Conservation (phyloP, 2,329 filamentous ascomycete genomes). For the Lithohypha guttulata region DNA sequence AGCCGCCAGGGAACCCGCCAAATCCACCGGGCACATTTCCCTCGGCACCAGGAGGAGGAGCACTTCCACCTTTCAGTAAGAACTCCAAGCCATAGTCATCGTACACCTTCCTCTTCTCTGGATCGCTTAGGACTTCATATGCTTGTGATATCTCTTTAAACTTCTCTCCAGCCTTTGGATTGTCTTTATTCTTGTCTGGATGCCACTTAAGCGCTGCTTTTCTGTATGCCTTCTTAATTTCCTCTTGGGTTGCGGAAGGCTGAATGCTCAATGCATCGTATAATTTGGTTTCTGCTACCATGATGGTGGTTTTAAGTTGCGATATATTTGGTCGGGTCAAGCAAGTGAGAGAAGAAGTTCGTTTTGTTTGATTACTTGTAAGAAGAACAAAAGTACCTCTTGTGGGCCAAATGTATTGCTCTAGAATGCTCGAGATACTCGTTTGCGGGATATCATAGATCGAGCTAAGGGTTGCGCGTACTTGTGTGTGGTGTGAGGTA, state of each 20-base stretch:
- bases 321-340: too few relatives aligned
- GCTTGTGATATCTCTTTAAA: conserved; percentile 98
- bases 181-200: conserved; percentile 96
- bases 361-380: conserved; percentile 1
- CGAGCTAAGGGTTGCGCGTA: background rate
- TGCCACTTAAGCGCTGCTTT: conserved; percentile 88
- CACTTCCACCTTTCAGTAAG: conserved; percentile 67
- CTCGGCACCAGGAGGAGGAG: conserved; percentile 51
- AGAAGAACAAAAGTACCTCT: background rate
- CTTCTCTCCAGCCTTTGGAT: conserved; percentile 73
- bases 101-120: conserved; percentile 91
- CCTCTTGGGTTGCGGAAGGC: conserved; percentile 72
- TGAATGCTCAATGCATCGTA: conserved; percentile 79
- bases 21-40: conserved; percentile 46
- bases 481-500: background rate
- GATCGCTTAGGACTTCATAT: conserved; percentile 94
- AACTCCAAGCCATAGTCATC: conserved; percentile 93
- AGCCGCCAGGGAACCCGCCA: conserved; percentile 34
- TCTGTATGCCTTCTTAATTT: conserved; percentile 93
- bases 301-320: too few relatives aligned
- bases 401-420: background rate
- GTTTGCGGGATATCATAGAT: conserved; percentile 2
- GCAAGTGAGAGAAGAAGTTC: too few relatives aligned
- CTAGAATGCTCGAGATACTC: conserved; percentile 10
- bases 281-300: conserved; percentile 92